Conservation (phyloP, 139 green algal genomes). For the Eudorina sp. region DNA sequence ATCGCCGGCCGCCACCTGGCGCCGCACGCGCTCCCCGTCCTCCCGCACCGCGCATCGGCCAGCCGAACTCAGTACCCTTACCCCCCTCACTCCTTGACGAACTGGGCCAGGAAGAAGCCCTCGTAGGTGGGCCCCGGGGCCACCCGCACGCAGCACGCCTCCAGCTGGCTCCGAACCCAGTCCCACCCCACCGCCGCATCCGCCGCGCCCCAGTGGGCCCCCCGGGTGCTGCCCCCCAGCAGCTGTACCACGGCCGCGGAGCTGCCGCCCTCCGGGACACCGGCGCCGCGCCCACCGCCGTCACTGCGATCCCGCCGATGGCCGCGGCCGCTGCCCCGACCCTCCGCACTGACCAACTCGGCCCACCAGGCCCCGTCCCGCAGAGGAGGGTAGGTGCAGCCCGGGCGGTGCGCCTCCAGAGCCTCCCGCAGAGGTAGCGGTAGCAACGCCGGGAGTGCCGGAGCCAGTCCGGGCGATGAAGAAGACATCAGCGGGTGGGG, state of each 20-base stretch:
- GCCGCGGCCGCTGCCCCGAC: neutral
- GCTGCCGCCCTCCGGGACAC: too few species aligned
- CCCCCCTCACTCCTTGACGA: neutral
- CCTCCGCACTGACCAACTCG: neutral
- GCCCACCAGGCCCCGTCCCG: constrained; percentile 1
- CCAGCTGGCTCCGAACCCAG: neutral
- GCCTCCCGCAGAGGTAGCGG: constrained; percentile 1
- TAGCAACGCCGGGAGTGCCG: too few species aligned
- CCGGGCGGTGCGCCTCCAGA: constrained; percentile 11
- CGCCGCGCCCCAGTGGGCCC: neutral
- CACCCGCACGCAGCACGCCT: constrained; percentile 8
- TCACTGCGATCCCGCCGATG: too few species aligned
- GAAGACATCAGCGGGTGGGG: too few species aligned
- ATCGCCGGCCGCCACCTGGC: too few species aligned
- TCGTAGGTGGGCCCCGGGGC: constrained; percentile 20
- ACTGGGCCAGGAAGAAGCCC: constrained; percentile 33
- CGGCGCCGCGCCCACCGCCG: too few species aligned
- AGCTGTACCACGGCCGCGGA: too few species aligned
- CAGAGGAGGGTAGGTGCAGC: constrained; percentile 6
- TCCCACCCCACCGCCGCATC: neutral
- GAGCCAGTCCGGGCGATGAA: too few species aligned
- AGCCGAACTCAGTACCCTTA: too few species aligned
- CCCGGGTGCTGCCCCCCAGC: neutral
- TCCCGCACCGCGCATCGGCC: too few species aligned
- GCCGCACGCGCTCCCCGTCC: too few species aligned